Conservation (phyloP, 2,329 filamentous ascomycete genomes). For the Xylaria sp. region DNA sequence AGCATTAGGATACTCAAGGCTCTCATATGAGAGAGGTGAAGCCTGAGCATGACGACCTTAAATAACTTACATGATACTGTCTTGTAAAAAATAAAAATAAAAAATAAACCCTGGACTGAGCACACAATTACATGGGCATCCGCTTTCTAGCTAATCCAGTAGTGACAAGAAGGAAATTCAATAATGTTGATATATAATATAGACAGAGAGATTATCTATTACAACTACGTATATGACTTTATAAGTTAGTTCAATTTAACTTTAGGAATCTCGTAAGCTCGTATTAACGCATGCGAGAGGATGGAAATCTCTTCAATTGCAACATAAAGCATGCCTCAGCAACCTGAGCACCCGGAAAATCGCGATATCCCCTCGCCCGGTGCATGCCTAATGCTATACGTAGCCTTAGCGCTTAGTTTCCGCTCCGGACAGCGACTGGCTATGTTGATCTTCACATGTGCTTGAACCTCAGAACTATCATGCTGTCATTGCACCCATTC, state of each 20-base stretch:
- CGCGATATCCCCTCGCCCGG: constrained; percentile 9
- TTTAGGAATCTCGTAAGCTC: no score
- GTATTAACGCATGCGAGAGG: not conserved
- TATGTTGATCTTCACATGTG: constrained; percentile 5
- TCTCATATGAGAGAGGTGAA: not conserved
- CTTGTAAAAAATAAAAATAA: not conserved
- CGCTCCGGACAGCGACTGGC: not conserved
- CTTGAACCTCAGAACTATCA: no score
- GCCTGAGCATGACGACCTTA: not conserved
- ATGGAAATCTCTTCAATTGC: no score
- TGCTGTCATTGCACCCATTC: no score
- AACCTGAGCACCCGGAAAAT: not conserved
- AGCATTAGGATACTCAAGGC: not conserved
- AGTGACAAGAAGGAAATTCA: no score
- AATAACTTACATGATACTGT: not conserved
- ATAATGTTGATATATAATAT: not conserved
- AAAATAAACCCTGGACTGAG: no score
- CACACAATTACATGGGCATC: no score
- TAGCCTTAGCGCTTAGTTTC: not conserved
- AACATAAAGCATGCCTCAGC: not conserved
- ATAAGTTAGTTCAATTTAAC: no score
- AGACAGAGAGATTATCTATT: no score
- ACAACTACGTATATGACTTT: no score
- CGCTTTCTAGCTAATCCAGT: no score
- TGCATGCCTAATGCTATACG: not conserved